These are phyloP conservation scores for Imleria badia DNA, from an alignment of 768 basidiomycete species.

Conservation along the genomic window DNA sequence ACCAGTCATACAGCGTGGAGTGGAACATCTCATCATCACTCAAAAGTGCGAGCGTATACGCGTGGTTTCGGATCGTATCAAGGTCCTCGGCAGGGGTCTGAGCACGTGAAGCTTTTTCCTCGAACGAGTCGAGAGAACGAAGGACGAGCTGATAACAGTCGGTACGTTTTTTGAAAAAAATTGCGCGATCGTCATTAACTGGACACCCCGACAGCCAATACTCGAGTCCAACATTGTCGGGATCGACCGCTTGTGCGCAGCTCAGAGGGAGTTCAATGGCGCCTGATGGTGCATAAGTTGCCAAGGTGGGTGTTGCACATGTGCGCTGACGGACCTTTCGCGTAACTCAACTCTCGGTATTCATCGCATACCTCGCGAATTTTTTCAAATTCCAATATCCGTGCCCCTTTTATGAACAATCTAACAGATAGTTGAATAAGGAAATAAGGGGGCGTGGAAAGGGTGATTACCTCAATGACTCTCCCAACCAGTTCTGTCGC, in stretches of 20 bases:
- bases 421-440: slow-evolving; percentile 39
- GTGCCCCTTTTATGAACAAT: slow-evolving; percentile 85
- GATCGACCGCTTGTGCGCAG: slow-evolving; percentile 78
- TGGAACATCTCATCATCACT: slow-evolving; percentile 93
- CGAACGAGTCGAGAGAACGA: slow-evolving; percentile 78
- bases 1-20: slow-evolving; percentile 92
- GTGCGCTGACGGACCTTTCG: slow-evolving; percentile 57
- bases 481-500: slow-evolving; percentile 74
- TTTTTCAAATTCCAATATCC: slow-evolving; percentile 79
- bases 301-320: background rate
- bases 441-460: background rate
- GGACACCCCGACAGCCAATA: slow-evolving; percentile 70
- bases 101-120: slow-evolving; percentile 53
- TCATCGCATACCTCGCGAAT: slow-evolving; percentile 86
- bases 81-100: slow-evolving; percentile 46
- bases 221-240: slow-evolving; percentile 70
- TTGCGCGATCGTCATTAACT: slow-evolving; percentile 56
- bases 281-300: slow-evolving; percentile 43
- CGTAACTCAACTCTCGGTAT: slow-evolving; percentile 81
- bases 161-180: slow-evolving; percentile 58
- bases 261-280: slow-evolving; percentile 82
- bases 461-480: slow-evolving; percentile 73
- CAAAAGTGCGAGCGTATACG: slow-evolving; percentile 82
- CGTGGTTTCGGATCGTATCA: slow-evolving; percentile 75
- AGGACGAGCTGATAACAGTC: slow-evolving; percentile 83